Percentiles rank a stretch among this genome's conserved stretches.
These are phyloP conservation scores for Coemansia sp. DNA, from an alignment of 192 early-diverging fungal species.

Conservation along the genomic window DNA sequence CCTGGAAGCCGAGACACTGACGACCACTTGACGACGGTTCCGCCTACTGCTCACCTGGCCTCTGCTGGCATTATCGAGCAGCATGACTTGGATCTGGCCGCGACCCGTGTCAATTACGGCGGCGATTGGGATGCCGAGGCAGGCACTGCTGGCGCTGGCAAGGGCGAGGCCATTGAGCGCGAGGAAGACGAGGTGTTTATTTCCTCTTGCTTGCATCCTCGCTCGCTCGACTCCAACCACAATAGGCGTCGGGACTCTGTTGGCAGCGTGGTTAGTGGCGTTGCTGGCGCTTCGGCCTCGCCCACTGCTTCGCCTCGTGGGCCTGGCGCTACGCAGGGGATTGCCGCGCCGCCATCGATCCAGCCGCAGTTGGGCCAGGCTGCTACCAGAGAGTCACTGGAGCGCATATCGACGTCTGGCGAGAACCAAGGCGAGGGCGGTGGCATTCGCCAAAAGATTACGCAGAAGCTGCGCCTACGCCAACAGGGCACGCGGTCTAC, in stretches of 20 bases:
- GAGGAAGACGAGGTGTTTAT: constrained; percentile 36
- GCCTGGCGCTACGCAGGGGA: constrained; percentile 6
- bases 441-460: constrained; percentile 27
- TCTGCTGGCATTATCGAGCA: constrained; percentile 10
- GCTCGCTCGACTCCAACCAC: constrained; percentile 1
- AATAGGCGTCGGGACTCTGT: constrained; percentile 14
- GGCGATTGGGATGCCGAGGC: not conserved
- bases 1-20: constrained; percentile 22
- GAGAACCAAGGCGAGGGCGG: constrained; percentile 3
- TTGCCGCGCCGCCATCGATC: constrained; percentile 15
- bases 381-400: not conserved
- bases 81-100: constrained; percentile 12
- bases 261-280: constrained; percentile 2
- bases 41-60: constrained; percentile 23
- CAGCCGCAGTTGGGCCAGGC: constrained; percentile 14
- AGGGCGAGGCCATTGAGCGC: constrained; percentile 29
- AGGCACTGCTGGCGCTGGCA: not conserved
- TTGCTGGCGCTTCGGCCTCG: constrained; percentile 1
- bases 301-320: constrained; percentile 12
- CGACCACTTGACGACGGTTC: constrained; percentile 26
- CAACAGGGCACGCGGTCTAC: constrained; percentile 13
- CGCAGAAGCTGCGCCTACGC: constrained; percentile 42
- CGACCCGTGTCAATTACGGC: constrained; percentile 19
- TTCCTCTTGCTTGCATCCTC: constrained; percentile 17
- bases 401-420: not conserved